Evolutionary conservation across 257 asterid genomes (phyloP), one percentile per base, ranked within the genome.

Genomic region (Jasminum sambac): DNA sequence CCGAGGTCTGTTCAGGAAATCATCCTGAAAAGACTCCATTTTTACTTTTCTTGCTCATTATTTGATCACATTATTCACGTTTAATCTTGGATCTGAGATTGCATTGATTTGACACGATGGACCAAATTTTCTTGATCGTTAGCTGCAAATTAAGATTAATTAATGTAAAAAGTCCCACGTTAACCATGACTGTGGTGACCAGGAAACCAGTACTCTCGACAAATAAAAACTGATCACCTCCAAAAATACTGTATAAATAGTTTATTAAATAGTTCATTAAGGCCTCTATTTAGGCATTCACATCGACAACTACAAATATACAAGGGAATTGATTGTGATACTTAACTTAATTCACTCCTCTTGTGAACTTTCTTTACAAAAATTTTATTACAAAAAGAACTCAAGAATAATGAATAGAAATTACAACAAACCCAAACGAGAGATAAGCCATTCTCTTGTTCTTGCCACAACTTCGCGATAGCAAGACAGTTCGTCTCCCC

Each of bases 381-480:
- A 55, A 6, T 0, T 8, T 9, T 9, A 9, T 21, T 21, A 55
- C 34, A 21, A n/a, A n/a, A 11, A 55, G 5, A 21, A 55, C 3
- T 25, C 62, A 55, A 55, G 62, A 55, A 55, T 55, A 55, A 55
- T 10, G 62, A 55, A 55, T 55, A 55, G 23, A 55, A 21, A 55
- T 55, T 55, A 55, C 62, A 21, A 48, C 24, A 48, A 48, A 48
- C 58, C 19, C 8, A 10, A 48, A 48, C 11, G 12, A 48, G 58
- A 17, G n/a, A 48, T 48, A 0, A 10, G 24, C 8, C 2, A 2
- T n/a, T n/a, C n/a, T n/a, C n/a, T n/a, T n/a, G n/a, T n/a, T 67
- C 74, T 62, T 73, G n/a, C 44, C 59, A 48, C 59, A n/a, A 17
- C 3, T 48, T 48, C 24, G 10, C 24, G 10, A 6, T 21, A 48